A percentile compares a stretch with the other conserved stretches of the same genome.
These are phyloP conservation scores for Blastobotrys capitulatus DNA, from an alignment of 1,139 yeast species.

Conservation along the genomic window DNA sequence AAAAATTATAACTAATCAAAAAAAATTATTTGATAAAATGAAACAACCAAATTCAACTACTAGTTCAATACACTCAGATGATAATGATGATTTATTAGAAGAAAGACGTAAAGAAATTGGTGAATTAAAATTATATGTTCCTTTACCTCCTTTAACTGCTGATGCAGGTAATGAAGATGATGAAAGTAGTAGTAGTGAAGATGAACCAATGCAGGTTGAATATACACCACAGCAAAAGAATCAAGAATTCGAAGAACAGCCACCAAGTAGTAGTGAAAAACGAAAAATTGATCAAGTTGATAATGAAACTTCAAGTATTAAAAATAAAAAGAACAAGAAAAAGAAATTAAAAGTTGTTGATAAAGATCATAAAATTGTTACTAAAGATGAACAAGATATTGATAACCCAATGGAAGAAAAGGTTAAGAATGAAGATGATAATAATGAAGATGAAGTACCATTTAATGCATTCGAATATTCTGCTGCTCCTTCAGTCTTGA, in stretches of 20 bases:
- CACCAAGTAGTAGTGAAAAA: slow-evolving; percentile 1
- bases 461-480: slow-evolving; percentile 25
- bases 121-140: slow-evolving; percentile 17
- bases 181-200: slow-evolving; percentile 12
- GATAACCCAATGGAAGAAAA: slow-evolving; percentile 6
- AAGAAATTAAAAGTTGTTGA: slow-evolving; percentile 16
- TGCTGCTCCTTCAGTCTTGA: slow-evolving; percentile 19
- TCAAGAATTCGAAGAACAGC: background rate
- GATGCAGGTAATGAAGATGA: slow-evolving; percentile 13
- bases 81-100: background rate
- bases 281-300: slow-evolving; percentile 5
- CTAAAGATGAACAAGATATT: slow-evolving; percentile 6
- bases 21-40: slow-evolving; percentile 8
- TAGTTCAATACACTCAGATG: background rate
- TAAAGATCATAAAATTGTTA: slow-evolving; percentile 3
- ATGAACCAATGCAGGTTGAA: slow-evolving; percentile 8
- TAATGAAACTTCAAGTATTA: background rate
- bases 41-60: background rate
- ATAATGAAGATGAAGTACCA: slow-evolving; percentile 9
- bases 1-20: slow-evolving; percentile 18
- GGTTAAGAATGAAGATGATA: slow-evolving; percentile 8
- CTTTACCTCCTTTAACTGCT: slow-evolving; percentile 15
- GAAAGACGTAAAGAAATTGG: slow-evolving; percentile 4
- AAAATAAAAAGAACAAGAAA: slow-evolving; percentile 14
- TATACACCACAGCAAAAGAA: slow-evolving; percentile 5